Evolutionary conservation across 2,329 filamentous ascomycete genomes (phyloP).

Genomic region (Colletotrichum sp.): DNA sequence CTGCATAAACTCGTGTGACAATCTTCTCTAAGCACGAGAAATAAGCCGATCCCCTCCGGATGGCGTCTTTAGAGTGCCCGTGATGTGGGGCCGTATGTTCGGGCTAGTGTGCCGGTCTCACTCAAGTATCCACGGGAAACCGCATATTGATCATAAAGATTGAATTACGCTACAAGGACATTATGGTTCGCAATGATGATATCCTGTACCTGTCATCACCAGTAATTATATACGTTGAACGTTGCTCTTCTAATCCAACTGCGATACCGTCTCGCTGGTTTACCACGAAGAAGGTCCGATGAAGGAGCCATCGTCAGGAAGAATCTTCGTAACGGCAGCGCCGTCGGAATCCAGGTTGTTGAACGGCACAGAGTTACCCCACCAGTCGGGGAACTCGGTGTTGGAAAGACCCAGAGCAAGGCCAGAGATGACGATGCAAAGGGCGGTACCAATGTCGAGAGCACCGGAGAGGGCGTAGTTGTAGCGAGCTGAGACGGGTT

Average conservation of each 20-base stretch:
- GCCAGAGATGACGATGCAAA: slow-evolving; percentile 60
- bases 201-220: neutral
- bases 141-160: neutral
- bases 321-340: slow-evolving; percentile 29
- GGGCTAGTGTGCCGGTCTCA: no score
- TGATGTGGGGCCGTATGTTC: no score
- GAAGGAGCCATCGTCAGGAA: slow-evolving; percentile 30
- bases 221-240: neutral
- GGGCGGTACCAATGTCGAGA: slow-evolving; percentile 61
- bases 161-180: neutral
- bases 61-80: neutral
- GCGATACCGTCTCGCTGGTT: neutral
- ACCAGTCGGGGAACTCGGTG: slow-evolving; percentile 53
- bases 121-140: no score
- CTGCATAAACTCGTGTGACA: neutral
- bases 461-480: slow-evolving; percentile 66
- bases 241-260: neutral
- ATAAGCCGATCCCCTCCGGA: neutral
- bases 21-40: neutral
- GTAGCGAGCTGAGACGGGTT: slow-evolving; percentile 44
- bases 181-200: neutral
- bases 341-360: slow-evolving; percentile 35
- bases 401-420: slow-evolving; percentile 51
- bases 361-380: slow-evolving; percentile 46
- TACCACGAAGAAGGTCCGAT: slow-evolving; percentile 31